These are phyloP conservation scores for Didymella sp. DNA, from an alignment of 2,329 filamentous ascomycete genomes.

Conservation along the genomic window DNA sequence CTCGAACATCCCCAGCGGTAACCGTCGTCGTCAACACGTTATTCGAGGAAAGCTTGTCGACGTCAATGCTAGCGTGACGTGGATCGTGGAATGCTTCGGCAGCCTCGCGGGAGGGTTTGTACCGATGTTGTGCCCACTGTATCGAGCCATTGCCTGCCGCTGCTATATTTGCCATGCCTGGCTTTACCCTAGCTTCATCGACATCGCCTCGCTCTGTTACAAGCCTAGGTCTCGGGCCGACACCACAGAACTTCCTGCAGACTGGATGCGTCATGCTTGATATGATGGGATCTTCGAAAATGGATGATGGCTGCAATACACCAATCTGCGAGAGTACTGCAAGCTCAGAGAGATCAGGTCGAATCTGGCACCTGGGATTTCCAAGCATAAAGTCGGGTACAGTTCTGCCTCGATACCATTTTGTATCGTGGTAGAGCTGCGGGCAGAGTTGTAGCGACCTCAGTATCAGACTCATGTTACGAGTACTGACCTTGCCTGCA, in stretches of 20 bases:
- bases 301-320: neutral
- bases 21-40: neutral
- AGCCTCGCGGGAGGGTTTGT: neutral
- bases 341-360: neutral
- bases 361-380: neutral
- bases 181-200: neutral
- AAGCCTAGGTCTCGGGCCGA: too few species aligned
- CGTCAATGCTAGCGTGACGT: neutral
- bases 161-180: neutral
- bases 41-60: neutral
- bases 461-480: neutral
- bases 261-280: neutral
- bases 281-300: neutral
- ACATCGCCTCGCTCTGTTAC: neutral
- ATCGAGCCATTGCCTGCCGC: too few species aligned
- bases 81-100: neutral
- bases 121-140: neutral
- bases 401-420: neutral
- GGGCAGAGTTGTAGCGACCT: neutral
- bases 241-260: neutral
- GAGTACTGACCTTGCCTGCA: neutral
- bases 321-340: neutral
- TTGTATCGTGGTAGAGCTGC: neutral
- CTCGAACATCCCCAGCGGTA: neutral
- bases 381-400: neutral